Evolutionary conservation across 2,329 filamentous ascomycete species (phyloP).

Genomic region (Verticillium klebahnii): DNA sequence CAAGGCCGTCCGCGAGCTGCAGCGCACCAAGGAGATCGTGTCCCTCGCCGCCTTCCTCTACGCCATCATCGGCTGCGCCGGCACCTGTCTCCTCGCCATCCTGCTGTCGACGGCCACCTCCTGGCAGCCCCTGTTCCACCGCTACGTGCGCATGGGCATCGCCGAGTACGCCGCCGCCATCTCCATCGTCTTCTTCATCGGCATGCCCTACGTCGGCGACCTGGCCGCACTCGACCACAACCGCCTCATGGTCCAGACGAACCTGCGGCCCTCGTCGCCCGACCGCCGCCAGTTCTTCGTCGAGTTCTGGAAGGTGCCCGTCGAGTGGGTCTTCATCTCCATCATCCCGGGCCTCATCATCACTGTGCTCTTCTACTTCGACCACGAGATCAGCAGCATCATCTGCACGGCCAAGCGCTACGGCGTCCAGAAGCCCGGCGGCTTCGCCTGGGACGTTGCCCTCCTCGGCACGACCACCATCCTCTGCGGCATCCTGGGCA

Average conservation of each 20-base stretch:
- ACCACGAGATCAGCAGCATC: slow-evolving; percentile 65
- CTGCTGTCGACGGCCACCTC: slow-evolving; percentile 56
- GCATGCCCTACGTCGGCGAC: slow-evolving; percentile 57
- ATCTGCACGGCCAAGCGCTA: slow-evolving; percentile 61
- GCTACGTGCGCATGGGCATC: slow-evolving; percentile 56
- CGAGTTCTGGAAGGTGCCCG: slow-evolving; percentile 56
- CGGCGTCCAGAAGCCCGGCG: slow-evolving; percentile 55
- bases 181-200: slow-evolving; percentile 62
- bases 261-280: slow-evolving; percentile 53
- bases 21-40: slow-evolving; percentile 51
- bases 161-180: slow-evolving; percentile 63
- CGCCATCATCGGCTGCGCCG: slow-evolving; percentile 57
- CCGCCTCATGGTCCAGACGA: slow-evolving; percentile 49
- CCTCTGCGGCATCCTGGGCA: slow-evolving; percentile 60
- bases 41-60: slow-evolving; percentile 62
- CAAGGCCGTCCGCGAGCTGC: slow-evolving; percentile 60
- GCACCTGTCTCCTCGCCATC: slow-evolving; percentile 59
- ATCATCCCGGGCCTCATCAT: slow-evolving; percentile 60
- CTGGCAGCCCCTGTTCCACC: slow-evolving; percentile 58
- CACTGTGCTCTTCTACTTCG: slow-evolving; percentile 65
- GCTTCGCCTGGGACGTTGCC: slow-evolving; percentile 61
- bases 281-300: slow-evolving; percentile 54
- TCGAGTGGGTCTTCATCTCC: slow-evolving; percentile 56
- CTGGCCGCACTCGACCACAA: slow-evolving; percentile 53
- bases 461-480: slow-evolving; percentile 59